A percentile compares a stretch with the other conserved stretches of the same genome.
Conservation (phyloP, 2,329 filamentous ascomycete species). For the Blumeriella jaapii region DNA sequence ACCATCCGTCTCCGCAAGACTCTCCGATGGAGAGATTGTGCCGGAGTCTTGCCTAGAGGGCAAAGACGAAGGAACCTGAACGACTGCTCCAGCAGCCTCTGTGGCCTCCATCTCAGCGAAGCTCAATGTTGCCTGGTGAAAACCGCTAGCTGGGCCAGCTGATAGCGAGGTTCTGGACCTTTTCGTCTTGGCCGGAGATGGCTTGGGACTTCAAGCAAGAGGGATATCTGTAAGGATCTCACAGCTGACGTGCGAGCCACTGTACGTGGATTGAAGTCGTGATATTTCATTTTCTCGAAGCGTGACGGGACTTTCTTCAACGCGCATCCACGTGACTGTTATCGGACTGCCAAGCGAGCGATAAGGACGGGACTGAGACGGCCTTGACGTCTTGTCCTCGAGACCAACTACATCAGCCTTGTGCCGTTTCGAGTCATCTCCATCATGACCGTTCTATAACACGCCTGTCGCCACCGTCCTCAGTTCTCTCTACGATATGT, state of each 20-base stretch:
- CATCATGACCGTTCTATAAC: constrained; percentile 9
- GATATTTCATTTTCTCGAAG: no score
- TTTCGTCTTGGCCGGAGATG: neutral
- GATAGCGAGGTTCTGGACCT: constrained; percentile 3
- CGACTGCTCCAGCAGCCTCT: neutral
- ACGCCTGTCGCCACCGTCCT: neutral
- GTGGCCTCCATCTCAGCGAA: neutral
- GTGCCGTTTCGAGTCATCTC: constrained; percentile 4
- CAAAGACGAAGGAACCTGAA: constrained; percentile 6
- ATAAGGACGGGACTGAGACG: no score
- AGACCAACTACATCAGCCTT: constrained; percentile 8
- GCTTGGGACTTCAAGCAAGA: neutral
- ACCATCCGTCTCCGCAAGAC: no score
- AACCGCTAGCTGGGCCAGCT: neutral
- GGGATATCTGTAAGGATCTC: neutral
- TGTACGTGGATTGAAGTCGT: no score
- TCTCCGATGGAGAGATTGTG: no score
- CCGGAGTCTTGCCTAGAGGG: no score
- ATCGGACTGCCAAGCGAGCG: no score
- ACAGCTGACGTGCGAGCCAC: neutral
- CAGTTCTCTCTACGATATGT: constrained; percentile 10
- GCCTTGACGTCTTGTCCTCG: constrained; percentile 9
- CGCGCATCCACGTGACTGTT: constrained; percentile 5
- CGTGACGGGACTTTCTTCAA: neutral
- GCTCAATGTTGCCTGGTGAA: neutral